Conservation (phyloP, 1,284 basidiomycete species). For the Golubevia sp. region DNA sequence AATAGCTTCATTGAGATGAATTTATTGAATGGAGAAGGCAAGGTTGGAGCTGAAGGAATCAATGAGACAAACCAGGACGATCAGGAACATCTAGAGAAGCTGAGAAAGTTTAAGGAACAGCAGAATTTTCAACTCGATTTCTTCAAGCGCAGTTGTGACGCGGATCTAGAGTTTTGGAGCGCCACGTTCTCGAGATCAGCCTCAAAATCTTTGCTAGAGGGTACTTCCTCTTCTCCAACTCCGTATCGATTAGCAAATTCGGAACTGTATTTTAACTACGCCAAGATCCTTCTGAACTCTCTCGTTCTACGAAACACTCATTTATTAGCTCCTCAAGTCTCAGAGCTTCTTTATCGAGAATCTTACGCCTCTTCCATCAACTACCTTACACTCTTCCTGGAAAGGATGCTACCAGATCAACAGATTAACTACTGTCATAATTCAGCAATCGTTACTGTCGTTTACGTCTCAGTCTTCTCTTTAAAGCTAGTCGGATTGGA, state of each 20-base stretch:
- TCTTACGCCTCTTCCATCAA: slow-evolving; percentile 31
- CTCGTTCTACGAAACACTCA: slow-evolving; percentile 28
- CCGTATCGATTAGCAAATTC: slow-evolving; percentile 14
- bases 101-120: too few species aligned
- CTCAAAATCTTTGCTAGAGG: slow-evolving; percentile 2
- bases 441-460: slow-evolving; percentile 31
- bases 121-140: slow-evolving; percentile 25
- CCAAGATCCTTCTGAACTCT: slow-evolving; percentile 25
- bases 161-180: slow-evolving; percentile 29
- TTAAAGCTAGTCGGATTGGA: slow-evolving; percentile 26
- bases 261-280: slow-evolving; percentile 36
- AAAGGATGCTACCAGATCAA: slow-evolving; percentile 26
- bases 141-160: slow-evolving; percentile 20
- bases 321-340: slow-evolving; percentile 12
- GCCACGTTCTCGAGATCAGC: slow-evolving; percentile 5
- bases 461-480: slow-evolving; percentile 37
- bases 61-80: slow-evolving; percentile 1
- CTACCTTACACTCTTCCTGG: slow-evolving; percentile 35
- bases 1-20: too few species aligned
- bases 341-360: slow-evolving; percentile 33
- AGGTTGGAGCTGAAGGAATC: too few species aligned
- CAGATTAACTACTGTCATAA: slow-evolving; percentile 34
- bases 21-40: too few species aligned
- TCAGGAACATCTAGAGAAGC: slow-evolving; percentile 9
- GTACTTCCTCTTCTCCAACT: too few species aligned